Evolutionary conservation across 208 protist genomes (phyloP).

Genomic region (Trypanosoma avium): DNA sequence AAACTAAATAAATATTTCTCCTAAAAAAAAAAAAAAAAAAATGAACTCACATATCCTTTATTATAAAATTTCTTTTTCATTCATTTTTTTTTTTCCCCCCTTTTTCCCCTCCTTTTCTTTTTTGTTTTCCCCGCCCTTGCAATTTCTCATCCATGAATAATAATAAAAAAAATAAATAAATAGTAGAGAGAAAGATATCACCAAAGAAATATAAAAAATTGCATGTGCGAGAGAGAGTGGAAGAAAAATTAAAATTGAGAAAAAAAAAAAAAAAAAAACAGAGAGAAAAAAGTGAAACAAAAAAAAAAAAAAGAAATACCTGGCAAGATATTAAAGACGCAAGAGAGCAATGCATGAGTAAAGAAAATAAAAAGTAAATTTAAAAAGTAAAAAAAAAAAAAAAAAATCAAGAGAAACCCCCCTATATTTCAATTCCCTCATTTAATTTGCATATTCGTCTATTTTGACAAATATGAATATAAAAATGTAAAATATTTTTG

Average conservation of each 20-base stretch:
- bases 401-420: too few species aligned
- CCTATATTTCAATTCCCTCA: too few species aligned
- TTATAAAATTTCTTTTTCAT: not conserved
- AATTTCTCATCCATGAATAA: too few species aligned
- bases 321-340: too few species aligned
- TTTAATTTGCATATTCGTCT: too few species aligned
- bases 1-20: too few species aligned
- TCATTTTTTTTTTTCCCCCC: not conserved
- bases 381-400: too few species aligned
- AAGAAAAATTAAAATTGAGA: conserved; percentile 1
- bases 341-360: too few species aligned
- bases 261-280: not conserved
- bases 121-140: not conserved
- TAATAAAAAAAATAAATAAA: conserved; percentile 1
- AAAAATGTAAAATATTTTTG: too few species aligned
- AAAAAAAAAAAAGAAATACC: conserved; percentile 8
- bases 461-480: too few species aligned
- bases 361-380: too few species aligned
- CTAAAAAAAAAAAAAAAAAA: not conserved
- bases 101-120: not conserved
- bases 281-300: not conserved
- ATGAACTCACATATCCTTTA: not conserved
- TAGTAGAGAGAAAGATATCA: not conserved
- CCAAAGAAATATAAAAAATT: not conserved
- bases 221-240: not conserved